phyloP scores from a whole-genome alignment of 2,329 filamentous ascomycete species.

The Dactylellina drechsleri region DNA sequence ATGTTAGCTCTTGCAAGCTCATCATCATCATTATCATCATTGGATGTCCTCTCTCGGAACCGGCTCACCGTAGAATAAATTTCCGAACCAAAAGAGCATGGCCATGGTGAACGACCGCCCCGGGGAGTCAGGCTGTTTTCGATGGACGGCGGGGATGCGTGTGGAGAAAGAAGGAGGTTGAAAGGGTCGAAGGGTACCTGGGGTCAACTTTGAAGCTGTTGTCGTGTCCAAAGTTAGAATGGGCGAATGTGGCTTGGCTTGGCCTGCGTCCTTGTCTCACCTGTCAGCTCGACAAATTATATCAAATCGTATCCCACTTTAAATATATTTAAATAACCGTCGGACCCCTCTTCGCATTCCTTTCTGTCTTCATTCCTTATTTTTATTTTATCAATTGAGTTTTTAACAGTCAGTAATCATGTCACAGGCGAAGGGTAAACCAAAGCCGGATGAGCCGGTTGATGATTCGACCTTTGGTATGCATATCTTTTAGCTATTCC shows the following conservation, averaged over 20 bases:
- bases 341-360: background rate
- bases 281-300: background rate
- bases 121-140: conserved; percentile 5
- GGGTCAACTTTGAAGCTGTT: conserved; percentile 24
- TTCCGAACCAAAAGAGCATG: conserved; percentile 54
- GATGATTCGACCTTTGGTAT: conserved; percentile 18
- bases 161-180: background rate
- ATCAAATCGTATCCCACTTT: no score
- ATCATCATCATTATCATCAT: background rate
- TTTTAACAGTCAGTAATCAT: conserved; percentile 9
- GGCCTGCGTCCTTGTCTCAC: conserved; percentile 35
- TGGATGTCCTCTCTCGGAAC: background rate
- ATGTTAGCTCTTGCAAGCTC: conserved; percentile 29
- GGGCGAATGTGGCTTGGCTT: conserved; percentile 31
- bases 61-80: conserved; percentile 48
- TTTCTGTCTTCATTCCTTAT: background rate
- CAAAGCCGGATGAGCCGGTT: conserved; percentile 17
- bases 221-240: conserved; percentile 43
- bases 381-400: background rate
- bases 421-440: conserved; percentile 24
- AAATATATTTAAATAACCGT: no score
- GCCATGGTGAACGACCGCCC: conserved; percentile 27
- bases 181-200: background rate
- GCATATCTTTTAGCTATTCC: background rate
- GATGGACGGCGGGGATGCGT: background rate